Evolutionary conservation across 1,139 yeast genomes (phyloP).

Genomic region (Kodamaea sp.): DNA sequence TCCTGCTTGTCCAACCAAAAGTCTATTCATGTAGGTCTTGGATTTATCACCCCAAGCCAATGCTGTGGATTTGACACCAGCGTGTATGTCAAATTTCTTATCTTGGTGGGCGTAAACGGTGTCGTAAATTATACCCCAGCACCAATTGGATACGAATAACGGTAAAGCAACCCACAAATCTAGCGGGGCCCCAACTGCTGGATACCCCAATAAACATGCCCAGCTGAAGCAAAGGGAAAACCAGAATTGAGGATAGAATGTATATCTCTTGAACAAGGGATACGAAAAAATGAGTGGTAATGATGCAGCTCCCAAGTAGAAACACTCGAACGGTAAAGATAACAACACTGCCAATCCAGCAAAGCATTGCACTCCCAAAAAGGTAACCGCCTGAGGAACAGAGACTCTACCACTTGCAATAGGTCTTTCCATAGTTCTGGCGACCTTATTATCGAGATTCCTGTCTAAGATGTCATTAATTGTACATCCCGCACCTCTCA

Average conservation of each 20-base stretch:
- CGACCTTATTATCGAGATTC: slow-evolving; percentile 79
- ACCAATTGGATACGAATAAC: slow-evolving; percentile 71
- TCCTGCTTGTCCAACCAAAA: slow-evolving; percentile 68
- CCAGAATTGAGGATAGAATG: slow-evolving; percentile 90
- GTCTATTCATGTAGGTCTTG: slow-evolving; percentile 62
- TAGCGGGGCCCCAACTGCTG: slow-evolving; percentile 87
- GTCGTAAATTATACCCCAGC: slow-evolving; percentile 96
- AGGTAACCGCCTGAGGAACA: slow-evolving; percentile 68
- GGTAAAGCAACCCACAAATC: slow-evolving; percentile 75
- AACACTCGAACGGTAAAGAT: slow-evolving; percentile 77
- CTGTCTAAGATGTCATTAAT: slow-evolving; percentile 88
- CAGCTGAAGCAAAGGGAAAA: slow-evolving; percentile 86
- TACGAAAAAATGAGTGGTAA: slow-evolving; percentile 80
- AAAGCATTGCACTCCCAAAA: slow-evolving; percentile 71
- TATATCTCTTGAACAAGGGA: slow-evolving; percentile 90
- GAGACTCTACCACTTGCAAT: slow-evolving; percentile 84
- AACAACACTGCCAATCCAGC: slow-evolving; percentile 77
- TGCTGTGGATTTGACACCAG: slow-evolving; percentile 95
- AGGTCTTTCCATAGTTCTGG: slow-evolving; percentile 87
- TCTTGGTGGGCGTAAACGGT: slow-evolving; percentile 98
- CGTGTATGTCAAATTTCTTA: slow-evolving; percentile 78
- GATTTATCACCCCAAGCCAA: slow-evolving; percentile 86
- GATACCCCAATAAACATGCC: slow-evolving; percentile 94
- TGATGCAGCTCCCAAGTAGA: slow-evolving; percentile 78
- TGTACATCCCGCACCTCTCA: slow-evolving; percentile 99